These are phyloP conservation scores for Aspergillus ustus DNA, from an alignment of 2,329 filamentous ascomycete genomes.

Conservation along the genomic window DNA sequence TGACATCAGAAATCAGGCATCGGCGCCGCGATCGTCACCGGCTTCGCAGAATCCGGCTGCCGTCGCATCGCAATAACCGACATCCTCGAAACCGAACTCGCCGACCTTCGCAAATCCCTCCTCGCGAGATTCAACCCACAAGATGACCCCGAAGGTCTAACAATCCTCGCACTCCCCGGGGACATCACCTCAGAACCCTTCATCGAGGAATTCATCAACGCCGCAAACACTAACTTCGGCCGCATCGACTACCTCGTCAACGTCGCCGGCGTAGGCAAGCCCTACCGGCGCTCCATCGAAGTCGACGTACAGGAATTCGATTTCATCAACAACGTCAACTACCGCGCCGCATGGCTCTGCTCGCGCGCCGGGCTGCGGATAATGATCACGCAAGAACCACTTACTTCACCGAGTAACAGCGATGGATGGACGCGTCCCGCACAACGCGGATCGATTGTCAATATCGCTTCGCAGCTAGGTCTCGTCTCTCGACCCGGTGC, in stretches of 20 bases:
- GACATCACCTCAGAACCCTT: constrained; percentile 56
- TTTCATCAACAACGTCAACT: constrained; percentile 60
- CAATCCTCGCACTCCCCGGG: constrained; percentile 45
- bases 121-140: constrained; percentile 30
- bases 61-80: constrained; percentile 60
- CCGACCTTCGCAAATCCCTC: background rate
- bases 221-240: constrained; percentile 42
- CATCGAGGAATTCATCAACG: constrained; percentile 40
- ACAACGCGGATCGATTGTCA: constrained; percentile 56
- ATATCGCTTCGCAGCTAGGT: constrained; percentile 59
- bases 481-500: constrained; percentile 54
- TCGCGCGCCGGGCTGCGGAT: constrained; percentile 50
- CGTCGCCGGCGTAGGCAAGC: constrained; percentile 56
- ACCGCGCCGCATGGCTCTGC: constrained; percentile 56
- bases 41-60: constrained; percentile 57
- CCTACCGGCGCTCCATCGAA: constrained; percentile 42
- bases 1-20: constrained; percentile 51
- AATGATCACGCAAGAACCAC: constrained; percentile 54
- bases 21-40: constrained; percentile 57
- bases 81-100: constrained; percentile 48
- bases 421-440: constrained; percentile 26
- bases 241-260: constrained; percentile 63
- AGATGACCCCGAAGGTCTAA: constrained; percentile 37
- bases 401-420: constrained; percentile 43
- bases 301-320: constrained; percentile 57